phyloP scores from a whole-genome alignment of 768 basidiomycete species.

The Lactifluus rugatus region DNA sequence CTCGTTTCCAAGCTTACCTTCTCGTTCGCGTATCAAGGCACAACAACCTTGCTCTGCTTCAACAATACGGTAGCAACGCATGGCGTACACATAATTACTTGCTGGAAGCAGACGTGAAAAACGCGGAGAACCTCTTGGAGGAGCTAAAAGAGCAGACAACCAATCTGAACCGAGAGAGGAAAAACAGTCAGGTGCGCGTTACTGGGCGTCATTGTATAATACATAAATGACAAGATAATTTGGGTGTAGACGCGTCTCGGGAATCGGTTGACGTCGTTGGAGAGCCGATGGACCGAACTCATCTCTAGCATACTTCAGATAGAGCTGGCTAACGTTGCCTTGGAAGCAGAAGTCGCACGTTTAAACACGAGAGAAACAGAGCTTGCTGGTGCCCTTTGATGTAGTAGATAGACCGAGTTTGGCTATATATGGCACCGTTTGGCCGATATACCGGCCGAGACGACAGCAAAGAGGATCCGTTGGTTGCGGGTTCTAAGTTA shows the following conservation, averaged over 20 bases:
- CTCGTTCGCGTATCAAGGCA: conserved; percentile 40
- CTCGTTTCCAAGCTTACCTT: not conserved
- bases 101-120: conserved; percentile 65
- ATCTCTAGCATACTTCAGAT: conserved; percentile 87
- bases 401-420: conserved; percentile 3
- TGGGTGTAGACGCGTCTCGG: conserved; percentile 59
- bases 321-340: conserved; percentile 86
- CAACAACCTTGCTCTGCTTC: conserved; percentile 71
- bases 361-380: conserved; percentile 53
- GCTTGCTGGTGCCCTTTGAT: conserved; percentile 33
- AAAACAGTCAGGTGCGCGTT: conserved; percentile 64
- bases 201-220: not conserved
- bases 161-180: conserved; percentile 80
- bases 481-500: not conserved
- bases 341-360: conserved; percentile 70
- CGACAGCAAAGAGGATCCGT: not conserved
- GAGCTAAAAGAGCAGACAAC: conserved; percentile 69
- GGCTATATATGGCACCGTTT: conserved; percentile 10
- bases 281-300: conserved; percentile 88
- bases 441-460: conserved; percentile 4
- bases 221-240: not conserved
- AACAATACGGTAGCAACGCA: conserved; percentile 83
- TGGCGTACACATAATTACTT: conserved; percentile 90
- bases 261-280: conserved; percentile 67
- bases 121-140: conserved; percentile 63